Evolutionary conservation across 2,329 filamentous ascomycete genomes (phyloP).

Genomic region (Stromatinia cepivora): DNA sequence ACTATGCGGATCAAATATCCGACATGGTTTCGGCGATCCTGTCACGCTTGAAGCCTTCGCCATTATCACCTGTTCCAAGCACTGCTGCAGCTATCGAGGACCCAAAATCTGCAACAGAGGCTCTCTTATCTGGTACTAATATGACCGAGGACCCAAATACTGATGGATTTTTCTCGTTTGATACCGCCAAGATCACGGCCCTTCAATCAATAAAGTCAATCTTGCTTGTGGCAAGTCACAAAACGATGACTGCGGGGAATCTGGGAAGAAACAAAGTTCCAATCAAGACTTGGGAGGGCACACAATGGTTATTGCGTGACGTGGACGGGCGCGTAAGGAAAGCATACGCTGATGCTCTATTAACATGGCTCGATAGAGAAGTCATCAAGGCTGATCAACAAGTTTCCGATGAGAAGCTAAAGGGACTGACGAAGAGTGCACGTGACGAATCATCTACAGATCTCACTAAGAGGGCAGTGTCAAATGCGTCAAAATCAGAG

Average conservation of each 20-base stretch:
- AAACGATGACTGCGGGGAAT: constrained; percentile 59
- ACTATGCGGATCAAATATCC: constrained; percentile 93
- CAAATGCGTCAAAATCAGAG: constrained; percentile 58
- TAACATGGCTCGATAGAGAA: constrained; percentile 84
- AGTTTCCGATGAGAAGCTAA: constrained; percentile 57
- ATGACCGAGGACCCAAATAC: constrained; percentile 54
- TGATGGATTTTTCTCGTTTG: constrained; percentile 63
- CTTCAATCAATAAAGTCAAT: constrained; percentile 81
- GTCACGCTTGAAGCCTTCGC: constrained; percentile 69
- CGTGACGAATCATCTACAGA: constrained; percentile 38
- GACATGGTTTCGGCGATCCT: constrained; percentile 90
- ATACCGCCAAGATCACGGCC: constrained; percentile 63
- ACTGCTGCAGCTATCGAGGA: constrained; percentile 48
- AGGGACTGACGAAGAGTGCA: constrained; percentile 43
- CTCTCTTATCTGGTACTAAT: constrained; percentile 50
- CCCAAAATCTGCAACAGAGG: constrained; percentile 47
- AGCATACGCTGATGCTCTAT: constrained; percentile 80
- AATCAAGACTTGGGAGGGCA: constrained; percentile 90
- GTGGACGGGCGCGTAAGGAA: constrained; percentile 74
- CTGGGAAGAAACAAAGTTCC: constrained; percentile 74
- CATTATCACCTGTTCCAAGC: constrained; percentile 46
- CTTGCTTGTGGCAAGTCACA: constrained; percentile 74
- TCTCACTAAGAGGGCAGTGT: constrained; percentile 59
- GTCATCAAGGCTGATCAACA: constrained; percentile 66
- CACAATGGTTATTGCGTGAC: constrained; percentile 87